Evolutionary conservation across 345 rosid genomes (phyloP).

Genomic region (Murraya koenigii): DNA sequence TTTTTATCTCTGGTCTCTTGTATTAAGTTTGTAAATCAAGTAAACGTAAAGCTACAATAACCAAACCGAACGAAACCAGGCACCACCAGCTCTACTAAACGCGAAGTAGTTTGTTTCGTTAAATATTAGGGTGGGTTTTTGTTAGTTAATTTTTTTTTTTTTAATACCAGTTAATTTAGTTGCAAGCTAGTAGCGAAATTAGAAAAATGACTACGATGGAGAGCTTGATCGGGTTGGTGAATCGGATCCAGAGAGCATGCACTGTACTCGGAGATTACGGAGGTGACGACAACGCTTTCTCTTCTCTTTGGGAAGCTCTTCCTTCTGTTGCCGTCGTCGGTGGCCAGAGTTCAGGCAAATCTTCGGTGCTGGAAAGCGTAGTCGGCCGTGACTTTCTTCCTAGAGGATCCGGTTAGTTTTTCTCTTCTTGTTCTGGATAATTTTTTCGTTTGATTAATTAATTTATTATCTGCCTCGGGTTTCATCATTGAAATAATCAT

Average conservation of each 20-base stretch:
- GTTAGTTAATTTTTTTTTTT: neutral
- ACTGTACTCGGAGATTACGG: constrained; percentile 93
- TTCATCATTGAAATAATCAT: neutral
- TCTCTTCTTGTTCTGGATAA: neutral
- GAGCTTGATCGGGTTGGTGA: constrained; percentile 87
- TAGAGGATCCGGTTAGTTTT: constrained; percentile 81
- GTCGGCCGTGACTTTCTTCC: constrained; percentile 98
- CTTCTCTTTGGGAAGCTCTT: constrained; percentile 97
- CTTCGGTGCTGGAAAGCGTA: constrained; percentile 95
- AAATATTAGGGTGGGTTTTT: constrained; percentile 5
- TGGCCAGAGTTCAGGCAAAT: constrained; percentile 98
- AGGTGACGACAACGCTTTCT: constrained; percentile 63
- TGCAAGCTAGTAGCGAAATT: neutral
- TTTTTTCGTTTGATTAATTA: neutral
- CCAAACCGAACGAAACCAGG: too few species aligned
- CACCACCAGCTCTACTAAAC: neutral
- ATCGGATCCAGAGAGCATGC: constrained; percentile 91
- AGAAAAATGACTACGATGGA: constrained; percentile 79
- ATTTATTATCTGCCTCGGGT: neutral
- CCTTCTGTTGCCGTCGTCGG: constrained; percentile 89
- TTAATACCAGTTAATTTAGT: neutral
- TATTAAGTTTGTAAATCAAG: too few species aligned
- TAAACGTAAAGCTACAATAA: too few species aligned
- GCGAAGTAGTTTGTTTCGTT: neutral
- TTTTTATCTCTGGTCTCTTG: neutral